Evolutionary conservation across 306 rosid species (phyloP).

Genomic region (Medicago lupulina): DNA sequence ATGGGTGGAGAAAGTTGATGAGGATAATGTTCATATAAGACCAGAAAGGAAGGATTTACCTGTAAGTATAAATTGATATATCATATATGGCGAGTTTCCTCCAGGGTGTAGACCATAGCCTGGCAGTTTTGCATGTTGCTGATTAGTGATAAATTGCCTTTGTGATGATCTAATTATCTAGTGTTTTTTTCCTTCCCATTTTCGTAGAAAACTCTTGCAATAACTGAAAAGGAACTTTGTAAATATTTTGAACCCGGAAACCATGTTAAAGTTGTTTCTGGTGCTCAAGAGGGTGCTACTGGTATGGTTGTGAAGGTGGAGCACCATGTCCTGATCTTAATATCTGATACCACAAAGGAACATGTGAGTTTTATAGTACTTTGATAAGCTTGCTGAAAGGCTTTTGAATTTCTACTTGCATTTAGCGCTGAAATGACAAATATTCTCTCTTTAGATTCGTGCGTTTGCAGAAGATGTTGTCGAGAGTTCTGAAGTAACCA

Average conservation of each 20-base stretch:
- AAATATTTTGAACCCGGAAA: slow-evolving; percentile 97
- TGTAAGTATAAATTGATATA: slow-evolving; percentile 55
- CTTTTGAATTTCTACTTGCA: slow-evolving; percentile 21
- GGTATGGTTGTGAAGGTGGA: slow-evolving; percentile 99
- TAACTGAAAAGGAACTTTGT: slow-evolving; percentile 88
- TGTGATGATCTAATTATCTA: slow-evolving; percentile 20
- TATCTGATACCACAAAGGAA: slow-evolving; percentile 97
- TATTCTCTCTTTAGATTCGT: slow-evolving; percentile 67
- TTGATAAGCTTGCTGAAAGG: not conserved
- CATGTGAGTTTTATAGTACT: slow-evolving; percentile 66
- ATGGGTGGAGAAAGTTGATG: slow-evolving; percentile 97
- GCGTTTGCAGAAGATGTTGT: slow-evolving; percentile 99
- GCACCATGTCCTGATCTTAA: slow-evolving; percentile 88
- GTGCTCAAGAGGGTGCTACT: slow-evolving; percentile 95
- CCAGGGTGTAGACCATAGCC: slow-evolving; percentile 7
- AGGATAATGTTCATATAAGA: slow-evolving; percentile 84
- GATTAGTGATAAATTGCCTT: slow-evolving; percentile 30
- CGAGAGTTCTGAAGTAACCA: slow-evolving; percentile 97
- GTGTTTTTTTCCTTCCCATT: not conserved
- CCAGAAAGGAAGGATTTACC: slow-evolving; percentile 93
- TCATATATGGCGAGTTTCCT: slow-evolving; percentile 3
- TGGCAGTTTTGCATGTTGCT: slow-evolving; percentile 9
- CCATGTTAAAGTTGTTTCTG: slow-evolving; percentile 95
- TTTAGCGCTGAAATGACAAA: slow-evolving; percentile 33
- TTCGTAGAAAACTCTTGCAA: slow-evolving; percentile 78